Percentiles rank a stretch among this genome's conserved stretches.
These are phyloP conservation scores for Narthecium ossifragum DNA, from an alignment of 106 monocot species.

Conservation along the genomic window DNA sequence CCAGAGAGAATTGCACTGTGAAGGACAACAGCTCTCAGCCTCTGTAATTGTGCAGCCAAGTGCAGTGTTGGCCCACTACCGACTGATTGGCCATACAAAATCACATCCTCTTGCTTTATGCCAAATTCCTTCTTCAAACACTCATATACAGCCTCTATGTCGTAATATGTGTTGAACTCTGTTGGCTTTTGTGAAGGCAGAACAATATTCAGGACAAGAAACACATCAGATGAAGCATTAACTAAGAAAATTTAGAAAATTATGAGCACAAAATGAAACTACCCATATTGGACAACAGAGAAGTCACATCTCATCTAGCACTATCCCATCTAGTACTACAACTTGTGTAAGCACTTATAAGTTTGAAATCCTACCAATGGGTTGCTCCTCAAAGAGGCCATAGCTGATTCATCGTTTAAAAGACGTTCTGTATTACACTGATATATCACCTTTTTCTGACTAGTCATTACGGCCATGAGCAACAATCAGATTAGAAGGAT, in stretches of 20 bases:
- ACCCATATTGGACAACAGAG: background rate
- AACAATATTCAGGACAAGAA: conserved; percentile 4
- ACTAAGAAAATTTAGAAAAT: background rate
- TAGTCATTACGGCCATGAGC: too few species aligned
- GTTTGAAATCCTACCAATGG: too few species aligned
- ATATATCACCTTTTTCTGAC: too few species aligned
- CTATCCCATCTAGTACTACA: too few species aligned
- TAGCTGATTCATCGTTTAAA: too few species aligned
- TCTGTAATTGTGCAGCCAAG: conserved; percentile 59
- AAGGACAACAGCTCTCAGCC: conserved; percentile 75
- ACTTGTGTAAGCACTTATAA: too few species aligned
- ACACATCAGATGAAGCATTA: conserved; percentile 1
- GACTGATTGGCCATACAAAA: conserved; percentile 95
- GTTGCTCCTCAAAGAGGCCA: too few species aligned
- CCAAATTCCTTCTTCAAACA: conserved; percentile 74
- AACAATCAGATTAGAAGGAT: too few species aligned
- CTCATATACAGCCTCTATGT: conserved; percentile 94
- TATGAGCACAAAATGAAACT: background rate
- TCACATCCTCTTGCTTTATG: conserved; percentile 70
- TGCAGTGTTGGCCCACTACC: conserved; percentile 95
- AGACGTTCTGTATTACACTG: too few species aligned
- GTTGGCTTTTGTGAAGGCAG: conserved; percentile 53
- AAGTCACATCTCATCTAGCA: background rate
- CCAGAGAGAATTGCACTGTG: conserved; percentile 95
- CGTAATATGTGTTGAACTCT: conserved; percentile 87